These are phyloP conservation scores for Rhodotorula sp. DNA, from an alignment of 1,284 basidiomycete species.

Conservation along the genomic window DNA sequence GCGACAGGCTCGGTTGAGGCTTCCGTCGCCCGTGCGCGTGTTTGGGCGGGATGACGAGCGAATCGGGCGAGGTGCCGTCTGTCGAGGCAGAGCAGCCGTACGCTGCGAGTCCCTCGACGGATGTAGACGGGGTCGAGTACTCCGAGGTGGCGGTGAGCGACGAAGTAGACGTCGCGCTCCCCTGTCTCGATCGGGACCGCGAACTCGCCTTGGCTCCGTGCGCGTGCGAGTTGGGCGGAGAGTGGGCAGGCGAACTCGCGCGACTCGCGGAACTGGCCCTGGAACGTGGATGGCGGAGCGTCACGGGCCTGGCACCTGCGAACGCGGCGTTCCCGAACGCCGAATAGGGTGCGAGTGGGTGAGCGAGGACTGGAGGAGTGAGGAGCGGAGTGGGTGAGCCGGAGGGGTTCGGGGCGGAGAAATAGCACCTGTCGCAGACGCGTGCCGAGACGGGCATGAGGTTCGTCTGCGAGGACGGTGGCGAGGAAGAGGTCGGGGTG, in stretches of 20 bases:
- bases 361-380: slow-evolving; percentile 20
- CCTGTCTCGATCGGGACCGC: slow-evolving; percentile 11
- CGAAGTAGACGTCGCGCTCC: slow-evolving; percentile 8
- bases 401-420: slow-evolving; percentile 17
- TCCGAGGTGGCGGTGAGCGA: slow-evolving; percentile 6
- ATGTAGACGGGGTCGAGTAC: slow-evolving; percentile 28
- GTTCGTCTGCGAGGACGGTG: background rate
- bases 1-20: background rate
- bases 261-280: slow-evolving; percentile 17
- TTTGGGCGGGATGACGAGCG: background rate
- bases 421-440: slow-evolving; percentile 39
- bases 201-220: slow-evolving; percentile 4
- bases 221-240: background rate
- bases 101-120: slow-evolving; percentile 17
- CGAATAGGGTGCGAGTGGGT: background rate
- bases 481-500: slow-evolving; percentile 11
- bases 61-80: slow-evolving; percentile 1
- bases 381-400: slow-evolving; percentile 13
- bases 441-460: slow-evolving; percentile 20
- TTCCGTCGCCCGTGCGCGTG: background rate
- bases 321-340: slow-evolving; percentile 6
- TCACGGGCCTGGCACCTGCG: slow-evolving; percentile 13
- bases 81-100: slow-evolving; percentile 1
- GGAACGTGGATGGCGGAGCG: slow-evolving; percentile 20
- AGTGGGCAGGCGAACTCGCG: slow-evolving; percentile 9